Evolutionary conservation across 768 basidiomycete genomes (phyloP), one percentile per base, ranked within the genome.

Genomic region (Hortiboletus campestris): DNA sequence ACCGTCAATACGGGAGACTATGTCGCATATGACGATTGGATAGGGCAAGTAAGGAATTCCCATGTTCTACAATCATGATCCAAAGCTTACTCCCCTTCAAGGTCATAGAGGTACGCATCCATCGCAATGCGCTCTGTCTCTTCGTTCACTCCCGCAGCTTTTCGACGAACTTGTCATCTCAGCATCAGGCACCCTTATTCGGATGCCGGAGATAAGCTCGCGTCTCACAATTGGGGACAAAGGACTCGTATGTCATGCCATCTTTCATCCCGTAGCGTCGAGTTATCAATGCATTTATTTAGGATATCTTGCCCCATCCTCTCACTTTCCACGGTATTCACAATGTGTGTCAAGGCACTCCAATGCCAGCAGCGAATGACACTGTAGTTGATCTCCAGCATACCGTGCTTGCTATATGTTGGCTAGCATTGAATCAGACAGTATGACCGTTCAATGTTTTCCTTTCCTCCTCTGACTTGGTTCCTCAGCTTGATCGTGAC

Each of bases 401-500:
- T 55, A 88, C 83, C 16, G 86, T 89, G 39, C 81, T 93, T 57
- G 90, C 88, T 14, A 75, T 96, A 44, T 81, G 85, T 46, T 96
- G 94, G 94, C 77, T 94, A 6, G 94, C 91, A 19, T 74, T 96
- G 50, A 94, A 92, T 58, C 94, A 96, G 76, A 80, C 82, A 50
- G 93, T 91, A 65, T 51, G 84, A 67, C 31, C 14, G 14, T 20
- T 48, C 20, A 5, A 1, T 43, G 0, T 39, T 13, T 48, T 19
- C 13, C 2, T 38, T 46, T 54, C 32, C 20, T 53, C 12, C 10
- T 47, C 51, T 62, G 39, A 62, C 39, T 31, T 20, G 12, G 35
- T 16, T 31, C 32, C 19, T 20, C 56, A 94, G 92, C 77, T 95
- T n/a, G 77, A 83, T 53, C 74, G 76, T 8, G 64, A 72, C 32